These are phyloP conservation scores for Agaricus sinodeliciosus DNA, from an alignment of 768 basidiomycete genomes.

Conservation along the genomic window DNA sequence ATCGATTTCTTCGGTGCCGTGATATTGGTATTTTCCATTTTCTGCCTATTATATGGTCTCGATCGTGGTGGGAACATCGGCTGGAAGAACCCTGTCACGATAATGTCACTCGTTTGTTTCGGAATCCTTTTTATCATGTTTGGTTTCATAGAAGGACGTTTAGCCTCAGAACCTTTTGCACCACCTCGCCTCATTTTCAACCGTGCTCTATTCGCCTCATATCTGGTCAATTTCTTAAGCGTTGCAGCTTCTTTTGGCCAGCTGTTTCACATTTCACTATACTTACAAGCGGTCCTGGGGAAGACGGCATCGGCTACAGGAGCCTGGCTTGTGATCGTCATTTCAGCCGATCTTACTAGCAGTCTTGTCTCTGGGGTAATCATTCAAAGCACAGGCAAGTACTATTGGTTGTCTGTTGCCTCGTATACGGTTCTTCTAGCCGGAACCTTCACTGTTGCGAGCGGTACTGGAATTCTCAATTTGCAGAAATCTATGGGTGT, in stretches of 20 bases:
- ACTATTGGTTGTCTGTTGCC: constrained; percentile 42
- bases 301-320: constrained; percentile 43
- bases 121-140: constrained; percentile 31
- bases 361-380: constrained; percentile 44
- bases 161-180: constrained; percentile 52
- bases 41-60: constrained; percentile 49
- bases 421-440: constrained; percentile 31
- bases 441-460: constrained; percentile 28
- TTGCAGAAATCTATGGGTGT: constrained; percentile 25
- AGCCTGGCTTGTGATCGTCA: constrained; percentile 42
- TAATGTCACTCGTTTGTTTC: constrained; percentile 28
- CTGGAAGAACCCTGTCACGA: constrained; percentile 35
- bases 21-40: constrained; percentile 47
- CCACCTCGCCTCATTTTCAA: constrained; percentile 48
- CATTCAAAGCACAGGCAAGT: constrained; percentile 55
- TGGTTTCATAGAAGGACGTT: constrained; percentile 36
- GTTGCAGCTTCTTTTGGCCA: constrained; percentile 36
- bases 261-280: constrained; percentile 51
- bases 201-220: constrained; percentile 42
- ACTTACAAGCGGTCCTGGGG: constrained; percentile 49
- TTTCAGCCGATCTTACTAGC: constrained; percentile 39
- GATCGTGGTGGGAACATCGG: constrained; percentile 47
- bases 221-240: constrained; percentile 52
- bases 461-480: constrained; percentile 31
- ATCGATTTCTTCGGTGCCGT: constrained; percentile 58